phyloP scores from a whole-genome alignment of 2,329 filamentous ascomycete species.

The Rhynchosporium graminicola region DNA sequence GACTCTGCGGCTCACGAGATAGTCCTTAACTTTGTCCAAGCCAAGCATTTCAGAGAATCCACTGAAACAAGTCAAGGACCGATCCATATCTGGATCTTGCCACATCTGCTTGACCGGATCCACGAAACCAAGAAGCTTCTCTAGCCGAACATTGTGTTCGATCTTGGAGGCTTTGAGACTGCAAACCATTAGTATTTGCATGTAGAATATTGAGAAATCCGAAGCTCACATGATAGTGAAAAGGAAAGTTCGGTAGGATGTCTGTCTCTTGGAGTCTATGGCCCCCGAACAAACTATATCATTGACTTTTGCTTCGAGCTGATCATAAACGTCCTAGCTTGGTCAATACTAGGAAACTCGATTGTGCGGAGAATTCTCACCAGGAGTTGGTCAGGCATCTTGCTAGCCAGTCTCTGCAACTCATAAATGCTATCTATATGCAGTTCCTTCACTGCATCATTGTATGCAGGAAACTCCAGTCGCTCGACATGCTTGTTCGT shows the following conservation, averaged over 20 bases:
- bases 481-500: conserved; percentile 76
- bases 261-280: conserved; percentile 78
- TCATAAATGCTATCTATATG: conserved; percentile 84
- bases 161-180: conserved; percentile 81
- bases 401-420: conserved; percentile 82
- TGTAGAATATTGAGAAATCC: background rate
- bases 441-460: conserved; percentile 86
- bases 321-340: conserved; percentile 72
- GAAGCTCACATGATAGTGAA: conserved; percentile 79
- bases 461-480: conserved; percentile 71
- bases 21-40: conserved; percentile 77
- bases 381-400: conserved; percentile 84
- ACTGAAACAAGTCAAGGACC: conserved; percentile 70
- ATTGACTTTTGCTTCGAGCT: conserved; percentile 79
- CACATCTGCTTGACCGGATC: conserved; percentile 80
- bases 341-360: conserved; percentile 24
- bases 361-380: conserved; percentile 41
- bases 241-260: conserved; percentile 85
- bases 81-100: conserved; percentile 69
- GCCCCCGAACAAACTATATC: conserved; percentile 73
- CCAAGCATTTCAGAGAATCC: conserved; percentile 80
- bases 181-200: conserved; percentile 20
- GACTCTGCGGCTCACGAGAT: conserved; percentile 72
- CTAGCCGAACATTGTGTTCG: conserved; percentile 68
- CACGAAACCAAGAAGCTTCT: conserved; percentile 75